Conservation (phyloP, 202 grass and related monocot genomes). For the Schoenoplectus triqueter region DNA sequence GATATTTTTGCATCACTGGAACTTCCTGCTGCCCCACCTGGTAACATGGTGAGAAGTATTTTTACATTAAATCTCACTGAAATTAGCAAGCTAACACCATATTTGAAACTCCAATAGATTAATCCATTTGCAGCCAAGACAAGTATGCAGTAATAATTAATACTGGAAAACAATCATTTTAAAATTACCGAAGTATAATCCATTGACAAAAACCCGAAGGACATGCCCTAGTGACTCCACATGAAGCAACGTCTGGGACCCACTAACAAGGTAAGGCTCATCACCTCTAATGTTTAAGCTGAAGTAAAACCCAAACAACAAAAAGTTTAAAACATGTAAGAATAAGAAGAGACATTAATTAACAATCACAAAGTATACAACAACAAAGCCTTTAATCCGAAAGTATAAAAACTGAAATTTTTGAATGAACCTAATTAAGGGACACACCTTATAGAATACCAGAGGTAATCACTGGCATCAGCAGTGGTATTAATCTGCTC, state of each 20-base stretch:
- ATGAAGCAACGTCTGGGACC: constrained; percentile 73
- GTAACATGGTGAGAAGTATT: constrained; percentile 34
- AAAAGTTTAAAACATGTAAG: not conserved
- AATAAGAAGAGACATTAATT: not conserved
- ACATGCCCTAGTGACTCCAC: constrained; percentile 89
- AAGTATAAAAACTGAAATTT: not conserved
- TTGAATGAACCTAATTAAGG: not conserved
- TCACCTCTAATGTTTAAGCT: constrained; percentile 63
- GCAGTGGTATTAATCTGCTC: constrained; percentile 99
- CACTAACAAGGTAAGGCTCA: constrained; percentile 72
- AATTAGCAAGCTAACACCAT: constrained; percentile 5
- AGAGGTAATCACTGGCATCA: constrained; percentile 96
- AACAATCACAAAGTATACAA: too few species aligned
- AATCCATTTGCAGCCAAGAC: not conserved
- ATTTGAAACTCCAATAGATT: not conserved
- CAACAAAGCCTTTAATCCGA: too few species aligned
- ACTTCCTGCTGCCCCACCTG: constrained; percentile 67
- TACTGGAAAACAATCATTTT: constrained; percentile 35
- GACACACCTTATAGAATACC: constrained; percentile 89
- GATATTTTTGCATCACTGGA: constrained; percentile 53
- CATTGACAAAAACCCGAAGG: constrained; percentile 85
- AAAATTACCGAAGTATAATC: constrained; percentile 63
- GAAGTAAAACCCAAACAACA: constrained; percentile 2
- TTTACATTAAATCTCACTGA: constrained; percentile 27
- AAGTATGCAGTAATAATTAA: not conserved